These are phyloP conservation scores for Pseudonitzschia delicatissima DNA, from an alignment of 108 stramenopile genomes.

Conservation along the genomic window DNA sequence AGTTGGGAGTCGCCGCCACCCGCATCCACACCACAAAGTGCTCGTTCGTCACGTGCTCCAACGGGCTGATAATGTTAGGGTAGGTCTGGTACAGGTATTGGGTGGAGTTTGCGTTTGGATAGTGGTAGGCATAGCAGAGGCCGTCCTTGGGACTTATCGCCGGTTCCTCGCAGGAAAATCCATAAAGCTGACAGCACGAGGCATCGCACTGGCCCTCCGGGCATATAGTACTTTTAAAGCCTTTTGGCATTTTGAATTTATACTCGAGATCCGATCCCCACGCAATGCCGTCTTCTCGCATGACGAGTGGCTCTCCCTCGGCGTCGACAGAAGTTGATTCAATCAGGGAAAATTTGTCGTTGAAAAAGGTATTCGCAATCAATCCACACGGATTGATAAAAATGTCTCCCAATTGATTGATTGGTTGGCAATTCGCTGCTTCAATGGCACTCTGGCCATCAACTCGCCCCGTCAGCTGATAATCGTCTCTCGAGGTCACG, in stretches of 20 bases:
- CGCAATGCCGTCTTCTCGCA: constrained; percentile 92
- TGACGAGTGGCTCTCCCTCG: constrained; percentile 20
- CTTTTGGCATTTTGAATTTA: constrained; percentile 81
- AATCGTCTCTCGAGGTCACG: constrained; percentile 47
- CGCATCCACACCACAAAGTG: constrained; percentile 99
- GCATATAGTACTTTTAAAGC: constrained; percentile 61
- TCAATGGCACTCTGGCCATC: constrained; percentile 17
- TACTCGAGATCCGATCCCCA: constrained; percentile 93
- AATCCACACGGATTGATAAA: constrained; percentile 96
- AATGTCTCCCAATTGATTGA: constrained; percentile 55
- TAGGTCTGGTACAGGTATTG: constrained; percentile 87
- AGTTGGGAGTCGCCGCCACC: constrained; percentile 83
- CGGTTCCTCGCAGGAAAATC: constrained; percentile 64
- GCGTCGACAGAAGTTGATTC: constrained; percentile 22
- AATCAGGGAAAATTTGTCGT: constrained; percentile 74
- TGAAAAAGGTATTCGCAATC: constrained; percentile 98
- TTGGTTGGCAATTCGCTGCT: constrained; percentile 48
- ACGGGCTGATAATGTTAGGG: constrained; percentile 68
- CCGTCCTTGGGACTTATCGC: constrained; percentile 50
- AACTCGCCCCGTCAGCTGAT: constrained; percentile 44
- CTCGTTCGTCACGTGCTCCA: constrained; percentile 94
- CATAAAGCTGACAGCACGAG: constrained; percentile 48
- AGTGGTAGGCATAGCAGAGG: constrained; percentile 79
- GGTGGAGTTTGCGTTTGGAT: constrained; percentile 82
- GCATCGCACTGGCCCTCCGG: constrained; percentile 38